A percentile compares a stretch with the other conserved stretches of the same genome.
Evolutionary conservation across 1,139 yeast species (phyloP).

Genomic region (Yamadazyma spencermartinsiae): DNA sequence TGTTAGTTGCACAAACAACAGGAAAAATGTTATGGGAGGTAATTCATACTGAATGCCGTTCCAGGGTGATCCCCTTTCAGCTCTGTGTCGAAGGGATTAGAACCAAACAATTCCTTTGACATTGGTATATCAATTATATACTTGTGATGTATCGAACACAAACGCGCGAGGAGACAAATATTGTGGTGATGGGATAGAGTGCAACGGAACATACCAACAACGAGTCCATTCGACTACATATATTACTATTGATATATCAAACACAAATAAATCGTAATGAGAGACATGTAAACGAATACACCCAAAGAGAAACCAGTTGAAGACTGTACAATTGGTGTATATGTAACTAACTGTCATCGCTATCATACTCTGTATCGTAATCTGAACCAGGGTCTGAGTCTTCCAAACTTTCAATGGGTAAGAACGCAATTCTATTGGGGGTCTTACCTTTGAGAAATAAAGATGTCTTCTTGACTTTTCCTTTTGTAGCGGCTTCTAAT

Average conservation of each 20-base stretch:
- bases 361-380: conserved; percentile 9
- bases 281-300: no score
- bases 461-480: conserved; percentile 36
- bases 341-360: conserved; percentile 6
- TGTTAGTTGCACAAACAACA: background rate
- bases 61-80: background rate
- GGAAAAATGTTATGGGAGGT: conserved; percentile 7
- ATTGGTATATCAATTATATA: background rate
- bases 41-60: conserved; percentile 16
- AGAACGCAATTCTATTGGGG: conserved; percentile 40
- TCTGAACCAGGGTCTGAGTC: conserved; percentile 16
- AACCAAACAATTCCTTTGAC: background rate
- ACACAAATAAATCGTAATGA: no score
- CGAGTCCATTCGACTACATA: no score
- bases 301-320: no score
- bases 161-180: background rate
- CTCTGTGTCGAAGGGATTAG: conserved; percentile 1
- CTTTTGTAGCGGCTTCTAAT: conserved; percentile 34
- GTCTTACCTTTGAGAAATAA: conserved; percentile 31
- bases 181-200: no score
- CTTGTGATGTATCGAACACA: background rate
- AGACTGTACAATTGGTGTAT: no score
- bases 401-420: conserved; percentile 8
- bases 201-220: no score
- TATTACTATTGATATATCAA: no score